Percentiles rank a stretch among this genome's conserved stretches.
Conservation (phyloP, 2,329 filamentous ascomycete species). For the Xylaria sp. region DNA sequence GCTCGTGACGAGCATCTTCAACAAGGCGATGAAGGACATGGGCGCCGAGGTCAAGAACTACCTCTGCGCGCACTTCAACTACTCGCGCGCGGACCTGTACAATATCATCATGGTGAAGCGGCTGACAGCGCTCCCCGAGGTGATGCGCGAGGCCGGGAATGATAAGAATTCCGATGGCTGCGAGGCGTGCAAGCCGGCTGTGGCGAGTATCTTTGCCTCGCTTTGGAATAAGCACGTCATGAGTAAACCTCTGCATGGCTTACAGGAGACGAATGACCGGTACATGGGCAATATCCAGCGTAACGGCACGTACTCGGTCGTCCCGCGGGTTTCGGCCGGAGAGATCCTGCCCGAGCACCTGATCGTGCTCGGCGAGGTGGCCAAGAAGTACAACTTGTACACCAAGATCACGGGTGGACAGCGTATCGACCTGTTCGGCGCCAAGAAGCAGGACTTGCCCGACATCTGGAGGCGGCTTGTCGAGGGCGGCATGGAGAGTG, state of each 20-base stretch:
- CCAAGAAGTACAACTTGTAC: slow-evolving; percentile 85
- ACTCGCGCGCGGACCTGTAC: slow-evolving; percentile 88
- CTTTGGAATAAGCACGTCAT: slow-evolving; percentile 88
- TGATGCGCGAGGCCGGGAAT: slow-evolving; percentile 82
- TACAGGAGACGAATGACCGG: slow-evolving; percentile 91
- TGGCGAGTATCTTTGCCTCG: slow-evolving; percentile 82
- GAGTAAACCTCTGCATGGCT: slow-evolving; percentile 73
- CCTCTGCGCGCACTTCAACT: slow-evolving; percentile 84
- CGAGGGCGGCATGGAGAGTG: slow-evolving; percentile 87
- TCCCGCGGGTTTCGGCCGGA: slow-evolving; percentile 83
- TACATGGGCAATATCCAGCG: slow-evolving; percentile 91
- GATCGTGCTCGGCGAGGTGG: slow-evolving; percentile 83
- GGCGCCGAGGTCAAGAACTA: slow-evolving; percentile 89
- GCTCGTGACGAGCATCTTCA: slow-evolving; percentile 88
- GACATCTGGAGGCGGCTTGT: slow-evolving; percentile 84
- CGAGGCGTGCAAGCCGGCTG: slow-evolving; percentile 85
- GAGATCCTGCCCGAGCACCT: slow-evolving; percentile 90
- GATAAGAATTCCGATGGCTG: slow-evolving; percentile 79
- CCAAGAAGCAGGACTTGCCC: slow-evolving; percentile 84
- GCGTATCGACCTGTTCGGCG: slow-evolving; percentile 92
- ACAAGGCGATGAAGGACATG: slow-evolving; percentile 85
- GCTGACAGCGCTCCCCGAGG: slow-evolving; percentile 74
- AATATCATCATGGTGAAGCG: slow-evolving; percentile 87
- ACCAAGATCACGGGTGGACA: slow-evolving; percentile 94
- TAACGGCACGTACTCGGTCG: slow-evolving; percentile 89